These are phyloP conservation scores for Plasmodium yoelii DNA, from an alignment of 169 alveolate species.

Conservation along the genomic window DNA sequence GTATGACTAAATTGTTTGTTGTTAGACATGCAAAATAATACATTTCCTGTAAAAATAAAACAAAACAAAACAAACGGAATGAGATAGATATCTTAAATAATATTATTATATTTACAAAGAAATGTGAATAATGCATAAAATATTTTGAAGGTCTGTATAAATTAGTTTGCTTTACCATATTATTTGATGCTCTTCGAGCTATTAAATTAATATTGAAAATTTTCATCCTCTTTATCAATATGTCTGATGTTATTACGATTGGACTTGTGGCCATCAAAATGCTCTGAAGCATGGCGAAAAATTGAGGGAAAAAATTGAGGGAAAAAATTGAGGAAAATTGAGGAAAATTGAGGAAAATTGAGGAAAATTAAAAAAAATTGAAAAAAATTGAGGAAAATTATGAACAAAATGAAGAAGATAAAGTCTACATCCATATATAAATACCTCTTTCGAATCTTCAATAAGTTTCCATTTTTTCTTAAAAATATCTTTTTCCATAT, in stretches of 20 bases:
- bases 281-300: conserved; percentile 2
- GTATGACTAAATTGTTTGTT: conserved; percentile 78
- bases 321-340: no score
- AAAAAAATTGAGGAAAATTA: no score
- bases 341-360: no score
- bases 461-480: conserved; percentile 79
- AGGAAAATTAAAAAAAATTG: no score
- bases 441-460: conserved; percentile 83
- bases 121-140: background rate
- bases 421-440: background rate
- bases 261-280: conserved; percentile 74
- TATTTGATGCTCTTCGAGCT: conserved; percentile 50
- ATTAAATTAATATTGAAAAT: conserved; percentile 54
- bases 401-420: background rate
- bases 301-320: no score
- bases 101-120: background rate
- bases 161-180: conserved; percentile 8
- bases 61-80: background rate
- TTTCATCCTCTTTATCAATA: conserved; percentile 71
- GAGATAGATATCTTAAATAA: background rate
- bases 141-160: no score
- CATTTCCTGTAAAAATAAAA: conserved; percentile 80
- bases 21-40: conserved; percentile 78
- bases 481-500: conserved; percentile 77
- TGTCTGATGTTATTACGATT: conserved; percentile 75